Conservation (phyloP, 2,329 filamentous ascomycete genomes). For the Hymenoscyphus occultus region DNA sequence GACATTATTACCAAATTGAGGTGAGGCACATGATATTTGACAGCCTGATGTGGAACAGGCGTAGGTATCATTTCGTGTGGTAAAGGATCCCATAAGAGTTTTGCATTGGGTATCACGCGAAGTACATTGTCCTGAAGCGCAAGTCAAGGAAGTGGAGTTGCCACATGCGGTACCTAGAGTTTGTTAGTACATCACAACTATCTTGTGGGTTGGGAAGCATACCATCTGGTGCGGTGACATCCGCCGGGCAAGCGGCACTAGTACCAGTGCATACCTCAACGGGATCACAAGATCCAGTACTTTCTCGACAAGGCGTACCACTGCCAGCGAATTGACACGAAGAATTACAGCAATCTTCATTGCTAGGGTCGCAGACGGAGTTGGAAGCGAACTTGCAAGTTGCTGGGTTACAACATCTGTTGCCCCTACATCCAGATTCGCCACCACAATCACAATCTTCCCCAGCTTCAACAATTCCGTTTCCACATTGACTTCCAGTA, state of each 20-base stretch:
- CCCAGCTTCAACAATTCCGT: conserved; percentile 91
- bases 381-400: conserved; percentile 78
- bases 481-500: conserved; percentile 83
- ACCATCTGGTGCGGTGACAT: conserved; percentile 68
- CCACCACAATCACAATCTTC: conserved; percentile 98
- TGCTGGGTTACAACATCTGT: conserved; percentile 77
- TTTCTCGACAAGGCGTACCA: conserved; percentile 75
- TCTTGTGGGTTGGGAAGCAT: conserved; percentile 14
- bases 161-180: conserved; percentile 62
- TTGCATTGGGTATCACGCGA: conserved; percentile 87
- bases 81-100: conserved; percentile 73
- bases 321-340: conserved; percentile 64
- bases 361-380: conserved; percentile 75
- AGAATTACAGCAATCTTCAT: conserved; percentile 75
- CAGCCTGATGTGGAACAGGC: conserved; percentile 75
- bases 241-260: conserved; percentile 68
- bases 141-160: conserved; percentile 54
- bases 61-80: conserved; percentile 71
- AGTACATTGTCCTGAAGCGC: conserved; percentile 92
- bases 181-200: conserved; percentile 18
- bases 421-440: conserved; percentile 63
- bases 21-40: conserved; percentile 68
- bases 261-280: conserved; percentile 77
- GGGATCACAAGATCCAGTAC: conserved; percentile 79
- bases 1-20: conserved; percentile 60